A percentile compares a stretch with the other conserved stretches of the same genome.
Evolutionary conservation across 202 grass and related monocot genomes (phyloP).

Genomic region (Cymbopogon flexuosus): DNA sequence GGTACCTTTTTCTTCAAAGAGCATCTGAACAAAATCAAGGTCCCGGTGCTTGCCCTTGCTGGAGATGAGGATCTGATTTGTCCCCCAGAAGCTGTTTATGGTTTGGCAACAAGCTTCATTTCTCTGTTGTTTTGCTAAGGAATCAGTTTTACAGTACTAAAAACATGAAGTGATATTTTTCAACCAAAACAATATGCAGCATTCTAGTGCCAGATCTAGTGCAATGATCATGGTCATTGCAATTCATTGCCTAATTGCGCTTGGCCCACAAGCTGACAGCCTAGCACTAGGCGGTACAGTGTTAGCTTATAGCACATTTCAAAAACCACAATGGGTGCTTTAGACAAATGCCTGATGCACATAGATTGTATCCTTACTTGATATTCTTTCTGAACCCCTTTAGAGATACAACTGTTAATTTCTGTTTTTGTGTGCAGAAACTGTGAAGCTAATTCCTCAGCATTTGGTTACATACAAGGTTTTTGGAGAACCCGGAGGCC

Average conservation of each 20-base stretch:
- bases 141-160: not conserved
- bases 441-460: slow-evolving; percentile 72
- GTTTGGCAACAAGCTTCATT: slow-evolving; percentile 33
- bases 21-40: slow-evolving; percentile 61
- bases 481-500: slow-evolving; percentile 62
- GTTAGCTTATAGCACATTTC: not conserved
- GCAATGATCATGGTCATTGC: not conserved
- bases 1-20: slow-evolving; percentile 71
- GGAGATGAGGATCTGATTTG: slow-evolving; percentile 88
- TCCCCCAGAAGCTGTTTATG: slow-evolving; percentile 84
- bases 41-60: slow-evolving; percentile 81
- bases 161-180: not conserved
- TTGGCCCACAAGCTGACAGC: not conserved
- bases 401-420: not conserved
- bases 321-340: not conserved
- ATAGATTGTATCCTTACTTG: not conserved
- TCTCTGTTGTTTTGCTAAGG: slow-evolving; percentile 3
- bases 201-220: not conserved
- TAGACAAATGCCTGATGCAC: not conserved
- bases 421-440: slow-evolving; percentile 58
- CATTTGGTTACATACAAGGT: slow-evolving; percentile 70
- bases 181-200: not conserved
- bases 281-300: not conserved
- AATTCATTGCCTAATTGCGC: not conserved
- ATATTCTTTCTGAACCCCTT: not conserved